phyloP scores from a whole-genome alignment of 306 rosid species.

The Benincasa hispida region DNA sequence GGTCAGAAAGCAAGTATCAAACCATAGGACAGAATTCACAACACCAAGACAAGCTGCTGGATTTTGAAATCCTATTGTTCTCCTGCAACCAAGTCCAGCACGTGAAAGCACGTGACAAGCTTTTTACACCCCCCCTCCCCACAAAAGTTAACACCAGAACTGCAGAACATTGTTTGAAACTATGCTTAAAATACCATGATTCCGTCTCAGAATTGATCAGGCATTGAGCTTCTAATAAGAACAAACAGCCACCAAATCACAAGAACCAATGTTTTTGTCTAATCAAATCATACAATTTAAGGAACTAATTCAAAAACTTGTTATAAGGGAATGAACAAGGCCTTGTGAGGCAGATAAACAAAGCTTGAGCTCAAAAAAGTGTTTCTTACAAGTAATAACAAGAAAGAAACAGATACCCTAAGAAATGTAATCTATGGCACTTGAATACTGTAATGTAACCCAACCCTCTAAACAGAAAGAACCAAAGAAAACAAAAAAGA shows the following conservation, averaged over 20 bases:
- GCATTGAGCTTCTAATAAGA: neutral
- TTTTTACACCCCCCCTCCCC: neutral
- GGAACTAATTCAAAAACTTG: neutral
- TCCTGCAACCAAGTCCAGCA: neutral
- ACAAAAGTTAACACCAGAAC: neutral
- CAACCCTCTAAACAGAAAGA: neutral
- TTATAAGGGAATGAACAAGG: neutral
- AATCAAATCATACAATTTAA: neutral
- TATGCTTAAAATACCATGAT: neutral
- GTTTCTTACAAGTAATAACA: neutral
- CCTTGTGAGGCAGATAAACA: neutral
- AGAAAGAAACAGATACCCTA: too few relatives aligned
- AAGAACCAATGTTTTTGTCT: neutral
- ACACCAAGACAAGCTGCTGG: neutral
- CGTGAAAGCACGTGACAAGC: neutral
- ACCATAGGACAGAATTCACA: neutral
- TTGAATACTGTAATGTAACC: conserved; percentile 3
- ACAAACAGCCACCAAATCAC: neutral
- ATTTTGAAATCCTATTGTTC: neutral
- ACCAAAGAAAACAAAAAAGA: too few relatives aligned
- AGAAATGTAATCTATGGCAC: neutral
- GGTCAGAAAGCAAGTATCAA: neutral
- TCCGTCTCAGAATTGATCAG: neutral
- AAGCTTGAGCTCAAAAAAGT: neutral
- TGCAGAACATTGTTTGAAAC: neutral